phyloP scores from a whole-genome alignment of 805 yeast species.

The Danielia reshetovae region DNA sequence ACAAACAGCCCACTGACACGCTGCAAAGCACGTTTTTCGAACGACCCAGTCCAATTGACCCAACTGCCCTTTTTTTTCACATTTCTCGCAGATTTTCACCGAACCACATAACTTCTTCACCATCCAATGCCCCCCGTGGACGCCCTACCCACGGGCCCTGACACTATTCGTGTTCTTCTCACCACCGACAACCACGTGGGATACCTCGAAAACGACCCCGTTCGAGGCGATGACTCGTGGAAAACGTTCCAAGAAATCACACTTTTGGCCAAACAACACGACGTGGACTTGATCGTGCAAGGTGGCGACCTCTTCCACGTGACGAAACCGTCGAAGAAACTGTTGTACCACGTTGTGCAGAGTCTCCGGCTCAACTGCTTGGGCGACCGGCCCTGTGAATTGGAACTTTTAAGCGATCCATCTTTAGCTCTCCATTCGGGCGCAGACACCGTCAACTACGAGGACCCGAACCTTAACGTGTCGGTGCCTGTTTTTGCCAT shows the following conservation, averaged over 20 bases:
- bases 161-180: constrained; percentile 72
- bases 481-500: constrained; percentile 89
- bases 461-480: constrained; percentile 85
- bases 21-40: too few species aligned
- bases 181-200: constrained; percentile 98
- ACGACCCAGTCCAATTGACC: too few species aligned
- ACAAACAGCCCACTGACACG: too few species aligned
- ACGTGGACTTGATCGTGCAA: constrained; percentile 85
- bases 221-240: constrained; percentile 89
- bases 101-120: constrained; percentile 3
- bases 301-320: constrained; percentile 92
- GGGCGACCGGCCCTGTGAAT: constrained; percentile 84
- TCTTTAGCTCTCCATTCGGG: constrained; percentile 56
- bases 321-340: constrained; percentile 83
- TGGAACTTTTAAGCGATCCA: constrained; percentile 81
- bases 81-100: background rate
- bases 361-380: constrained; percentile 67
- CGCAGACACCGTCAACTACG: constrained; percentile 75
- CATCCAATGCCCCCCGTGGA: constrained; percentile 37
- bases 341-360: constrained; percentile 78
- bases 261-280: constrained; percentile 59
- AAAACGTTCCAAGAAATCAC: constrained; percentile 81
- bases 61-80: too few species aligned
- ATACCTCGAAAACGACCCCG: constrained; percentile 82
- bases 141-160: constrained; percentile 46